Conservation (phyloP, 1,139 yeast genomes). For the Starmera stellimalicola region DNA sequence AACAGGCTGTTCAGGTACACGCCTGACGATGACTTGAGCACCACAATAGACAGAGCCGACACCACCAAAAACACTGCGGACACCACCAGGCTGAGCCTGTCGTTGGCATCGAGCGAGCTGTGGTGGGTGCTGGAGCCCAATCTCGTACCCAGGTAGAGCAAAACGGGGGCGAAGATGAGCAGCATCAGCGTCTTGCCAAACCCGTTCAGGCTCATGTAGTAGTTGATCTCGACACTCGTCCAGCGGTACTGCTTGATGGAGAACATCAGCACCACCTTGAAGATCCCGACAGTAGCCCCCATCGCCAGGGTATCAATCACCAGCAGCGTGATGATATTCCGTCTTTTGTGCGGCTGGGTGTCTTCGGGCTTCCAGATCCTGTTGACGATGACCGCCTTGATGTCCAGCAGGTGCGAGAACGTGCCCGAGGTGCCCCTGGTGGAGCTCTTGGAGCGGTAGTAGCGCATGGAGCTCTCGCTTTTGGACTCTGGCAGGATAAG, state of each 20-base stretch:
- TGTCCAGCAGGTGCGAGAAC: not conserved
- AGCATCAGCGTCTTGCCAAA: conserved; percentile 30
- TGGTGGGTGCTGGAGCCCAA: conserved; percentile 7
- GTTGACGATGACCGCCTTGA: conserved; percentile 11
- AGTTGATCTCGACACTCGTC: conserved; percentile 46
- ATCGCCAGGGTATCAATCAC: conserved; percentile 26
- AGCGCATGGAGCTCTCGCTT: conserved; percentile 28
- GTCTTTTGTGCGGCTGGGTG: conserved; percentile 20
- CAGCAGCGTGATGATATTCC: conserved; percentile 30
- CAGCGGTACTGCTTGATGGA: conserved; percentile 46
- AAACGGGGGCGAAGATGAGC: conserved; percentile 29
- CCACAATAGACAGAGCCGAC: conserved; percentile 21
- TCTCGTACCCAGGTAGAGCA: conserved; percentile 24
- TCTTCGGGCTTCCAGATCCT: conserved; percentile 24
- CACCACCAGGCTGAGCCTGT: conserved; percentile 24
- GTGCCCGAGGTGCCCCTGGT: not conserved
- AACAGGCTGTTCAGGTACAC: conserved; percentile 17
- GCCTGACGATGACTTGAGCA: conserved; percentile 10
- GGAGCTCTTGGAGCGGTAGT: conserved; percentile 4
- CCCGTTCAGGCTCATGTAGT: conserved; percentile 41
- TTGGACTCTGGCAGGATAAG: conserved; percentile 44
- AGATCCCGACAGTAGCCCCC: conserved; percentile 22
- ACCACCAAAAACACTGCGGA: conserved; percentile 21
- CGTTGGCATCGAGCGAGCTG: conserved; percentile 33
- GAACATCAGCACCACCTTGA: conserved; percentile 40